phyloP scores from a whole-genome alignment of 768 basidiomycete species.

The Saitozyma sp. region DNA sequence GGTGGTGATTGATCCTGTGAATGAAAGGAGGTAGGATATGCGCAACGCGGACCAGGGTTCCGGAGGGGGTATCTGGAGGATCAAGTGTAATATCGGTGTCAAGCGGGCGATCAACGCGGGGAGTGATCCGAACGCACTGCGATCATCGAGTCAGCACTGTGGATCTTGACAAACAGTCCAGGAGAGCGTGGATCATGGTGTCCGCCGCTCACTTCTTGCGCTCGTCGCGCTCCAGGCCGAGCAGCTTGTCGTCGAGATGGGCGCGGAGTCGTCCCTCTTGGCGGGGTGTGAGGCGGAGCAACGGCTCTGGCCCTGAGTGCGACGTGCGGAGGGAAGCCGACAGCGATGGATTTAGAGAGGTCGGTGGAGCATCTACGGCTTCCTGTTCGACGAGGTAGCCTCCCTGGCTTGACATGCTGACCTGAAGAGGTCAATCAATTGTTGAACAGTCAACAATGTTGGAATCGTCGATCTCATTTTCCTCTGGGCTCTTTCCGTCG shows the following conservation, averaged over 20 bases:
- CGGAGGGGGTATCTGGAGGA: slow-evolving; percentile 30
- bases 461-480: no score
- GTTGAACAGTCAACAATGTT: no score
- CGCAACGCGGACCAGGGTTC: slow-evolving; percentile 20
- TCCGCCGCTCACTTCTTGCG: slow-evolving; percentile 19
- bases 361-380: no score
- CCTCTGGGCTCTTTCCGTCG: no score
- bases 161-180: not conserved
- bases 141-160: not conserved
- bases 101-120: slow-evolving; percentile 16
- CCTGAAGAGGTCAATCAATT: no score
- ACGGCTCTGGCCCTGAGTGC: not conserved
- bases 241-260: slow-evolving; percentile 27
- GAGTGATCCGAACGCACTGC: slow-evolving; percentile 23
- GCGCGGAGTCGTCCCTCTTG: slow-evolving; percentile 21
- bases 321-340: not conserved
- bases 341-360: no score
- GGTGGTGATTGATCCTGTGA: slow-evolving; percentile 17
- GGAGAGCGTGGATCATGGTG: not conserved
- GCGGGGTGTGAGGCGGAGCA: slow-evolving; percentile 19
- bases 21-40: slow-evolving; percentile 24
- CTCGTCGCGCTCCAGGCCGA: slow-evolving; percentile 26
- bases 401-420: no score
- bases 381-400: no score
- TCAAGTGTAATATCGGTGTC: slow-evolving; percentile 20